Conservation (phyloP, 1,139 yeast species). For the Blastobotrys capitulatus region DNA sequence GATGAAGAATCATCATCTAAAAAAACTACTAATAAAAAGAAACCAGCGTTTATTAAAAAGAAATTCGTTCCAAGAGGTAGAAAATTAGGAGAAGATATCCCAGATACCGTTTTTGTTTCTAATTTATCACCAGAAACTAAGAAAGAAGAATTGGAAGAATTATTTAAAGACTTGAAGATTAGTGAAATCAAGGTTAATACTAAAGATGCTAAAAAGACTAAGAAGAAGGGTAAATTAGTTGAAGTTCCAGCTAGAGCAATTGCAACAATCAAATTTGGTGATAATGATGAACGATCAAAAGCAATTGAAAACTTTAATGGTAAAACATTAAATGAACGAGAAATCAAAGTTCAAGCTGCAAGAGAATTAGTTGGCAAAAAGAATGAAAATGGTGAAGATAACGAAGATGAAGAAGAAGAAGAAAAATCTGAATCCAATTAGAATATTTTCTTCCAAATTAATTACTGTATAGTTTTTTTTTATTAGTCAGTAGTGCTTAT, state of each 20-base stretch:
- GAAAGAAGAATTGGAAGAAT: conserved; percentile 27
- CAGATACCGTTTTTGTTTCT: conserved; percentile 48
- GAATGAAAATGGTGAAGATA: background rate
- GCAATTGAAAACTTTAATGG: conserved; percentile 42
- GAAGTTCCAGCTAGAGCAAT: conserved; percentile 35
- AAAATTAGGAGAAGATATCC: conserved; percentile 15
- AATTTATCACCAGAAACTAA: conserved; percentile 38
- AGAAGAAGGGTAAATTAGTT: conserved; percentile 17
- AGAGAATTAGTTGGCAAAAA: background rate
- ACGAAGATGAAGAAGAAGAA: background rate
- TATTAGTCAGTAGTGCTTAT: background rate
- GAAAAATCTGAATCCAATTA: background rate
- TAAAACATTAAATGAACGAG: conserved; percentile 27
- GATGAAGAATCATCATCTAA: conserved; percentile 4
- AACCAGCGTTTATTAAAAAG: conserved; percentile 3
- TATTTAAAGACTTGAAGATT: conserved; percentile 24
- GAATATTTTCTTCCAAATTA: background rate
- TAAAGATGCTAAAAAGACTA: conserved; percentile 14
- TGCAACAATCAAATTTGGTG: conserved; percentile 50
- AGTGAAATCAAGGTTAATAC: conserved; percentile 19
- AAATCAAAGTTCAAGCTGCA: conserved; percentile 14
- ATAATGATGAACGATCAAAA: conserved; percentile 39
- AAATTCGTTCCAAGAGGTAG: background rate
- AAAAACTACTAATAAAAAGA: background rate
- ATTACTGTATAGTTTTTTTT: background rate